Conservation (phyloP, 768 basidiomycete genomes). For the Tephrocybe sp. region DNA sequence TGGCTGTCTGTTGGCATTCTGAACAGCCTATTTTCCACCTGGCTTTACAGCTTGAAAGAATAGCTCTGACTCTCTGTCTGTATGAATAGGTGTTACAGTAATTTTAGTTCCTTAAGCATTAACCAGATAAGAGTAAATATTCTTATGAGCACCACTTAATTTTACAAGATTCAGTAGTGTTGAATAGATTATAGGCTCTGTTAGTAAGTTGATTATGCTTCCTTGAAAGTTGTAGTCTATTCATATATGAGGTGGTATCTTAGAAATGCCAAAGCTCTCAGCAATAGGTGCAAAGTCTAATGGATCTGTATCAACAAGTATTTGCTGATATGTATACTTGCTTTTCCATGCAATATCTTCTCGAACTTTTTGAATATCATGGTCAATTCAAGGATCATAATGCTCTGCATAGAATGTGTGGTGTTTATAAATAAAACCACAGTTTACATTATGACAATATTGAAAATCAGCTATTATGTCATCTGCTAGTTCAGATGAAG, state of each 20-base stretch:
- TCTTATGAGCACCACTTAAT: neutral
- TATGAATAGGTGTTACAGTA: conserved; percentile 4
- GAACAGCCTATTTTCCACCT: neutral
- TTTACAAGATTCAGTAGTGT: neutral
- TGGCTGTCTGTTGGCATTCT: neutral
- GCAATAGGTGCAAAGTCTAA: neutral
- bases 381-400: conserved; percentile 19
- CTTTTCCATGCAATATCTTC: conserved; percentile 10
- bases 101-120: neutral
- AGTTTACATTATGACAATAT: conserved; percentile 16
- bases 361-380: conserved; percentile 13
- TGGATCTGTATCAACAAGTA: conserved; percentile 9
- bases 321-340: neutral
- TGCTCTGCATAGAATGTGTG: conserved; percentile 12
- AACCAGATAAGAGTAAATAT: neutral
- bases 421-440: conserved; percentile 9
- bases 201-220: neutral
- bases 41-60: neutral
- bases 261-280: conserved; percentile 16
- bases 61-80: neutral
- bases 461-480: conserved; percentile 17
- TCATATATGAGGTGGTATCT: conserved; percentile 10
- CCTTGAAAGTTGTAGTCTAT: conserved; percentile 5
- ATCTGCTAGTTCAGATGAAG: conserved; percentile 20
- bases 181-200: neutral